A percentile compares a stretch with the other conserved stretches of the same genome.
Conservation (phyloP, 2,329 filamentous ascomycete genomes). For the Pleomassaria siparia region DNA sequence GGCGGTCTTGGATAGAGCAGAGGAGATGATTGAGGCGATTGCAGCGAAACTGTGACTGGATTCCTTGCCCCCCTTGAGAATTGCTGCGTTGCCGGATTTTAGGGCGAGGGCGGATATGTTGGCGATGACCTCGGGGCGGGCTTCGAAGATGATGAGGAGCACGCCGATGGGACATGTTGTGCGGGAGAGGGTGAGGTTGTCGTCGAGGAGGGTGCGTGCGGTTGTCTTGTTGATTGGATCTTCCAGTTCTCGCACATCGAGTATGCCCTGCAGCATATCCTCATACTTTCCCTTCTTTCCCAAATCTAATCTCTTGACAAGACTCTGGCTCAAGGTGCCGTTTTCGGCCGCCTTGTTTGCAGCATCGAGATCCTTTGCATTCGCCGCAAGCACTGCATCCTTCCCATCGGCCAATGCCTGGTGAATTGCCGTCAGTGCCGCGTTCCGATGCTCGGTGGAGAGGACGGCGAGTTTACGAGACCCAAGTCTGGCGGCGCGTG, state of each 20-base stretch:
- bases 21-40: slow-evolving; percentile 82
- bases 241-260: slow-evolving; percentile 79
- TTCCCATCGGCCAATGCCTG: slow-evolving; percentile 69
- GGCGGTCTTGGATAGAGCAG: slow-evolving; percentile 68
- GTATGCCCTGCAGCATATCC: slow-evolving; percentile 94
- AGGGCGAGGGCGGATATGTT: slow-evolving; percentile 95
- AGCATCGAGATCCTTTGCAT: slow-evolving; percentile 75
- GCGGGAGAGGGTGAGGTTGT: slow-evolving; percentile 80
- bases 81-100: slow-evolving; percentile 96
- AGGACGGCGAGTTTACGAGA: slow-evolving; percentile 83
- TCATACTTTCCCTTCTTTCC: slow-evolving; percentile 89
- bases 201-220: slow-evolving; percentile 80
- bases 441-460: slow-evolving; percentile 73
- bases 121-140: slow-evolving; percentile 94
- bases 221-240: slow-evolving; percentile 89
- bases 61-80: slow-evolving; percentile 96
- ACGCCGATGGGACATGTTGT: slow-evolving; percentile 95
- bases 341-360: slow-evolving; percentile 73
- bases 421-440: slow-evolving; percentile 81
- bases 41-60: slow-evolving; percentile 92
- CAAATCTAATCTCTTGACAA: slow-evolving; percentile 86
- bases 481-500: slow-evolving; percentile 74
- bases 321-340: slow-evolving; percentile 75
- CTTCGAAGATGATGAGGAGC: slow-evolving; percentile 98
- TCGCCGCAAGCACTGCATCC: slow-evolving; percentile 80